Evolutionary conservation across 352 stramenopile species (phyloP), one percentile per base, ranked within the genome.

Genomic region (Pythium dissimile): DNA sequence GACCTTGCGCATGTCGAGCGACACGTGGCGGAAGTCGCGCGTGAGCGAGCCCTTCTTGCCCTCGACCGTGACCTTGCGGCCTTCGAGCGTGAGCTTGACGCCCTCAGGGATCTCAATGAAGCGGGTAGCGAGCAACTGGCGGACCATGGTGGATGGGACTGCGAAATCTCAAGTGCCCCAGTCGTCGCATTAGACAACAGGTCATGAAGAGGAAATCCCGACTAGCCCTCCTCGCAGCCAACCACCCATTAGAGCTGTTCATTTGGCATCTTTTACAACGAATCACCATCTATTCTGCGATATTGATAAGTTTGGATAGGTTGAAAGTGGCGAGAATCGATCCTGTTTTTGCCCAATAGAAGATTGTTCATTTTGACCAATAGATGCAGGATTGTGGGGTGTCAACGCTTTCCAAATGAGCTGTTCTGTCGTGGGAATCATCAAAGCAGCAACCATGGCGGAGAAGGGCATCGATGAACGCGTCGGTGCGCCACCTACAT

Each of bases 11-110:
- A 99, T 92, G 76, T 99, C 97, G 66, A 99, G 89, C 68, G 88
- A 89, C 61, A 99, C 75, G 89, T 99, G 97, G 69, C 97, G 97
- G 82, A 99, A 99, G 73, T 98, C 89, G 64, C 97, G 95, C 54
- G 67, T 73, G 39, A 99, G 93, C 64, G 73, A 81, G 67, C 97
- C 97, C 64, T 95, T 94, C 69, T 97, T 96, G 76, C 97, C 97
- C 34, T 71, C 96, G 32, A 99, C 97, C 46, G 81, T 97, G 50
- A 99, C 93, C 69, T 89, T 91, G 68, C 97, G 94, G 70, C 93
- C 86, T 51, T 98, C 96, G 20, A 99, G 76, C 23, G 89, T 75
- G 58, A 99, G 78, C 64, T 93, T 91, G 26, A 99, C 92, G 62
- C 88, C 93, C 34, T 96, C 89, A 30, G 95, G 96, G 74, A 98